Percentiles rank a stretch among this genome's conserved stretches.
Evolutionary conservation across 2,329 filamentous ascomycete species (phyloP).

Genomic region (Fusarium beomiforme): DNA sequence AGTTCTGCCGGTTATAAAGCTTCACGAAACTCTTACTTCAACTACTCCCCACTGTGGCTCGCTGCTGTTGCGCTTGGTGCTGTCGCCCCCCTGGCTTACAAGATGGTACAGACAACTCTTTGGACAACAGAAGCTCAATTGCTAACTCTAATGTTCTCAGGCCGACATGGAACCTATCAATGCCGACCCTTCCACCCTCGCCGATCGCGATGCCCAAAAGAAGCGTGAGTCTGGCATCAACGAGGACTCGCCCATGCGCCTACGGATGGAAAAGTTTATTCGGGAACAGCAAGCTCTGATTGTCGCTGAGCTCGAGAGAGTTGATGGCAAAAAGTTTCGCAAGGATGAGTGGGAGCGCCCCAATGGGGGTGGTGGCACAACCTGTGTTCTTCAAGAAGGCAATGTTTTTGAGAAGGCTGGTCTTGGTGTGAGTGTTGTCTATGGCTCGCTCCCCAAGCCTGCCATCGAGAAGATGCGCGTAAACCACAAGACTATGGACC

Average conservation of each 20-base stretch:
- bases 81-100: constrained; percentile 64
- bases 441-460: constrained; percentile 85
- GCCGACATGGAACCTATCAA: constrained; percentile 54
- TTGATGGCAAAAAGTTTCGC: constrained; percentile 86
- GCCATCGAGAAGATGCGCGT: constrained; percentile 94
- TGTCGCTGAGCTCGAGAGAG: constrained; percentile 80
- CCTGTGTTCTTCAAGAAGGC: constrained; percentile 93
- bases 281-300: constrained; percentile 92
- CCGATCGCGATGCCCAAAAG: constrained; percentile 82
- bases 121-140: constrained; percentile 6
- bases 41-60: constrained; percentile 43
- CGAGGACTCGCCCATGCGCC: constrained; percentile 88
- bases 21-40: constrained; percentile 30
- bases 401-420: constrained; percentile 98
- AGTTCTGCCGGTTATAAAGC: constrained; percentile 34
- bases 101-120: constrained; percentile 58
- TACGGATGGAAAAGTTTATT: constrained; percentile 97
- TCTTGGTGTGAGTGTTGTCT: constrained; percentile 94
- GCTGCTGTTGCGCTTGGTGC: constrained; percentile 59
- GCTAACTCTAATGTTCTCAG: constrained; percentile 46
- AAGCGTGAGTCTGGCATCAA: constrained; percentile 77
- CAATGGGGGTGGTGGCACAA: constrained; percentile 91
- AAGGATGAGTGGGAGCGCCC: constrained; percentile 88
- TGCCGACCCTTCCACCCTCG: constrained; percentile 76
- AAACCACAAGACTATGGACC: constrained; percentile 90